Evolutionary conservation across 306 rosid genomes (phyloP).

Genomic region (Quercus alba): DNA sequence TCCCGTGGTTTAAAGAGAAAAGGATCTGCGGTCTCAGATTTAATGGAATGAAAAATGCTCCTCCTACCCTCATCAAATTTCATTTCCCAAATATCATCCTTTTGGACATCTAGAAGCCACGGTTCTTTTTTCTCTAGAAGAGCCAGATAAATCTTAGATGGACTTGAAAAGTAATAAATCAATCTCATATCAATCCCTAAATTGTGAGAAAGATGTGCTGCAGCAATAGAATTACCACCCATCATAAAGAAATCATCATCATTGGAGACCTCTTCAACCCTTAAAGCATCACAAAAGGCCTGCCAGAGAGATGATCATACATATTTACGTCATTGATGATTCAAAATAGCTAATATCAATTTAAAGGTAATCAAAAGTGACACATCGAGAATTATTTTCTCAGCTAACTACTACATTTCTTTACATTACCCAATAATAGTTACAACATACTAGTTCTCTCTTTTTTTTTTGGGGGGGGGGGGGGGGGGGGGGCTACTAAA

Average conservation of each 20-base stretch:
- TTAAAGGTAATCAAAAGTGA: not conserved
- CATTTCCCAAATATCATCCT: conserved; percentile 37
- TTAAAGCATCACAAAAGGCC: conserved; percentile 63
- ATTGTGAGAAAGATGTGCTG: conserved; percentile 76
- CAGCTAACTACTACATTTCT: too few relatives aligned
- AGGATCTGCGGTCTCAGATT: conserved; percentile 28
- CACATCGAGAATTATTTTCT: too few relatives aligned
- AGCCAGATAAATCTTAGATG: conserved; percentile 63
- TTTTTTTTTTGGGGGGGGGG: too few relatives aligned
- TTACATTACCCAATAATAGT: too few relatives aligned
- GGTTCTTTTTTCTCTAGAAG: conserved; percentile 54
- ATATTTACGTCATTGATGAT: conserved; percentile 7
- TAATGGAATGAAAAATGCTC: conserved; percentile 21
- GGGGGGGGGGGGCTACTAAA: too few relatives aligned
- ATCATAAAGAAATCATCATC: conserved; percentile 72
- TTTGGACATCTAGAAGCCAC: conserved; percentile 28
- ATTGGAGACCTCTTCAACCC: conserved; percentile 58
- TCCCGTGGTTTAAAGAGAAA: conserved; percentile 23
- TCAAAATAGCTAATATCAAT: not conserved
- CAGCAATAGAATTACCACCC: conserved; percentile 90
- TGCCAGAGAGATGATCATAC: conserved; percentile 34
- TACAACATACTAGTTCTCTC: too few relatives aligned
- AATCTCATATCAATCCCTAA: conserved; percentile 79
- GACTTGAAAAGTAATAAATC: conserved; percentile 59
- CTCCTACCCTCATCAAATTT: conserved; percentile 18